Base-by-base conservation (phyloP, 306 rosid species). In the Gastrolobium villosum region DNA sequence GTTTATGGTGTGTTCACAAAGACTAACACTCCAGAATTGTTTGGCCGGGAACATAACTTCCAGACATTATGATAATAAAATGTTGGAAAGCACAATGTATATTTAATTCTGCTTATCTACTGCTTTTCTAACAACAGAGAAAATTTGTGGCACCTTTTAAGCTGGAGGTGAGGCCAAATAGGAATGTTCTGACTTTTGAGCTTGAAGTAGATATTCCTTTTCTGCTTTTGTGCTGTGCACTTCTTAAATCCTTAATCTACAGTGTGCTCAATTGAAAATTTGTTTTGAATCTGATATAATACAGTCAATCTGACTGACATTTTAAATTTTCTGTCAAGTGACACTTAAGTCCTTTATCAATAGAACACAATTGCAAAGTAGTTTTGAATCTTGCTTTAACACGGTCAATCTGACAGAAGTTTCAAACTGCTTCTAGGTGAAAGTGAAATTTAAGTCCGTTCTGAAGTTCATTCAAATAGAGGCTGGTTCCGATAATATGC, bases 121-220 rank as follows among this genome's bases (percentile, higher is more conserved):
- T 45, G 70, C 76, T 65, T 73, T 65, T 66, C 69, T 34, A 73
- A 20, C 50, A 54, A 31, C 32, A 6, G 46, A 41, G 8, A 61
- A 26, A 62, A 36, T 15, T 34, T 35, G 28, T 75, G 11, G 49
- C 10, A 1, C 49, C 39, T 61, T 75, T 30, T 30, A 41, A 3
- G 50, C 31, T 65, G 44, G 7, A 41, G 39, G 53, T 31, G 66
- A 50, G 7, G 48, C 45, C 65, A 56, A 69, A 57, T 68, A 20
- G 5, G 5, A 64, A 53, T 15, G 2, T 55, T 56, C 3, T 67
- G 31, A 41, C 31, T 52, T 36, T 67, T 52, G 74, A 72, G 83
- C 4, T 63, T 13, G 69, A 45, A 59, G 6, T 54, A 54, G 55
- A 31, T 53, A 41, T 32, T 67, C 6, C 5, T 66, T 43, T 45